A percentile compares a stretch with the other conserved stretches of the same genome.
phyloP scores from a whole-genome alignment of 106 monocot species.

The Posidonia australis region DNA sequence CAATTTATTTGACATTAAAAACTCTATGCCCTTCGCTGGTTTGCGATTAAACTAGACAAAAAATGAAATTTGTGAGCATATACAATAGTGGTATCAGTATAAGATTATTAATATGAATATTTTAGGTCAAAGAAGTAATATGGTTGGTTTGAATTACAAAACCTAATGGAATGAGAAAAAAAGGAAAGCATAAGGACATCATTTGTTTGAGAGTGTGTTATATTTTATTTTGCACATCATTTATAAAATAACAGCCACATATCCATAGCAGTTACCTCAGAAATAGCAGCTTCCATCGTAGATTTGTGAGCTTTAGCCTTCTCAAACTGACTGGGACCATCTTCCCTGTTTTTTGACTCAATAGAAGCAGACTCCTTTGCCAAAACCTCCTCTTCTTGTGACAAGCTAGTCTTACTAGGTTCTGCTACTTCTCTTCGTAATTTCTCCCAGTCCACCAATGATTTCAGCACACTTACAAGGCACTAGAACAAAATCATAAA shows the following conservation, averaged over 20 bases:
- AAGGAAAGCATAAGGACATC: no score
- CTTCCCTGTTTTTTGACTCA: conserved; percentile 48
- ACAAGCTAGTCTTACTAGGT: conserved; percentile 21
- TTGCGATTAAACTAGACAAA: conserved; percentile 75
- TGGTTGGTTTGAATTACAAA: background rate
- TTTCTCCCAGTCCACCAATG: conserved; percentile 89
- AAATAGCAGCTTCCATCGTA: conserved; percentile 77
- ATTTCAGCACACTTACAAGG: conserved; percentile 83
- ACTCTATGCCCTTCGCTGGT: conserved; percentile 72
- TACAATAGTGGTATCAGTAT: background rate
- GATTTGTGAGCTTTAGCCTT: conserved; percentile 98
- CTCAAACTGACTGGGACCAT: conserved; percentile 70
- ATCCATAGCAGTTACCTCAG: conserved; percentile 39
- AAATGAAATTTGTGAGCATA: background rate
- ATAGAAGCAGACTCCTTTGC: conserved; percentile 19
- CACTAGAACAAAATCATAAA: conserved; percentile 34
- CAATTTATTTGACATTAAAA: conserved; percentile 67
- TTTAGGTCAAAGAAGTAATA: background rate
- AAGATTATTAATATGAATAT: background rate
- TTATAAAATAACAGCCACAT: background rate
- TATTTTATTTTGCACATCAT: background rate
- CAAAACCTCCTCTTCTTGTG: conserved; percentile 49
- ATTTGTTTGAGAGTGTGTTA: no score
- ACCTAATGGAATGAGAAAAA: no score
- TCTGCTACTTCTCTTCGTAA: conserved; percentile 41